Percentiles rank a stretch among this genome's conserved stretches.
Evolutionary conservation across 164 flowering plant species (phyloP).

Genomic region (Vitis vinifera): DNA sequence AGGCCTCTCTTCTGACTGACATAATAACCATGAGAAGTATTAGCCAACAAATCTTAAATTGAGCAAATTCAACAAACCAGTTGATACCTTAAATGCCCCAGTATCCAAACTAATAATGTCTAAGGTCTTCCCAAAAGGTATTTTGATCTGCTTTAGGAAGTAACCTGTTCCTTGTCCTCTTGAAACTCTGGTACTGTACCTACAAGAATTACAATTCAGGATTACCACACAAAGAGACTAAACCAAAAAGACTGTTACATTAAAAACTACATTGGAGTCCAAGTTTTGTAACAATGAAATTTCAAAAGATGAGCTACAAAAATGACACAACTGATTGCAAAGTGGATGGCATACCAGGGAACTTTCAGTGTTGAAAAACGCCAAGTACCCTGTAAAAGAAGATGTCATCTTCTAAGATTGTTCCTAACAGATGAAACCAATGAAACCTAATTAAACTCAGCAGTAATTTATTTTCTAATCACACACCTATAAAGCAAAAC

Average conservation of each 20-base stretch:
- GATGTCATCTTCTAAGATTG: neutral
- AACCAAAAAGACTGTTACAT: neutral
- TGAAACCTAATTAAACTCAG: neutral
- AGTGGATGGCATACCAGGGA: constrained; percentile 52
- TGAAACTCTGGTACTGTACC: constrained; percentile 53
- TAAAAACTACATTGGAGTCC: neutral
- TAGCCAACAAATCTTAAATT: neutral
- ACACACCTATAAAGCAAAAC: neutral
- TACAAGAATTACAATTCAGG: constrained; percentile 21
- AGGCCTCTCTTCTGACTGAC: no score
- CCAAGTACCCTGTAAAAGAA: constrained; percentile 46
- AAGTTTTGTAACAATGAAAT: neutral
- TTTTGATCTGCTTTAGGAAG: constrained; percentile 36
- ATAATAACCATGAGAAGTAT: neutral
- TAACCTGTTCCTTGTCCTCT: constrained; percentile 22
- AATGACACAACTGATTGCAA: constrained; percentile 4
- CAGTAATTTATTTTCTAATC: neutral
- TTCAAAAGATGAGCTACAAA: neutral
- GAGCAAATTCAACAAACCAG: neutral
- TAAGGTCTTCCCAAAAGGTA: constrained; percentile 35
- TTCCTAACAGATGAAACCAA: neutral
- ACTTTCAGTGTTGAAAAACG: constrained; percentile 37
- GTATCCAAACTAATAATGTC: constrained; percentile 50
- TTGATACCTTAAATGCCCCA: constrained; percentile 36
- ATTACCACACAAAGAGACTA: neutral